Evolutionary conservation across 768 basidiomycete species (phyloP), one percentile per base, ranked within the genome.

Genomic region (Pleurotus tuber-regium): DNA sequence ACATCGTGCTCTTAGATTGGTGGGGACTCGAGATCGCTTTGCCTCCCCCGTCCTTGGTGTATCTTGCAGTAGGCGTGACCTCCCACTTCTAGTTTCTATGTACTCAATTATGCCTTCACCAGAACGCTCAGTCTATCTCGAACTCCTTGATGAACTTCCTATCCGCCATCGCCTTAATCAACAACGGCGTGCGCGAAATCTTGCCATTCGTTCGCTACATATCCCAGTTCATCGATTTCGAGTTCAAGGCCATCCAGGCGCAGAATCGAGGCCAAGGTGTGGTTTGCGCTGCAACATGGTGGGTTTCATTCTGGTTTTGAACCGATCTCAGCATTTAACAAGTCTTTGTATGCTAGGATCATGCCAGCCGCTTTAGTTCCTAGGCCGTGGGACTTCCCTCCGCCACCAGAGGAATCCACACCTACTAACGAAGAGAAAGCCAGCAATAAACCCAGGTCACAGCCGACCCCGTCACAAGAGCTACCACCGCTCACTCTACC

Each of bases 281-380:
- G 30, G 83, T 94, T 28, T 91, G 92, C 61, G 87, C 89, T 43
- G 87, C 92, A 4, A 95, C 92, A n/a, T 94, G 92, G 89, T 85
- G 60, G 23, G 74, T 66, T 28, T 10, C 39, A 38, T 23, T 30
- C 43, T 14, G 25, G 33, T n/a, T 35, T 51, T 24, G n/a, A 36
- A 25, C 3, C 9, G 18, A 14, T 25, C 10, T 8, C 51, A 33
- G 4, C 14, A 19, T 49, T 25, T 49, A 18, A 29, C 4, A 9
- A 40, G 24, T 23, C 30, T 39, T 40, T 42, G 12, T 35, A 8
- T 11, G 23, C n/a, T 52, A 87, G 84, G 87, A 77, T 91, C 43
- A 80, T 92, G 76, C 90, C 89, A 18, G 80, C 83, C 44, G 89
- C 89, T 3, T 71, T 92, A 68, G 80, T 43, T 42, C 84, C 89